Evolutionary conservation across 768 basidiomycete species (phyloP), one percentile per base, ranked within the genome.

Genomic region (Clitopilus hobsonii): DNA sequence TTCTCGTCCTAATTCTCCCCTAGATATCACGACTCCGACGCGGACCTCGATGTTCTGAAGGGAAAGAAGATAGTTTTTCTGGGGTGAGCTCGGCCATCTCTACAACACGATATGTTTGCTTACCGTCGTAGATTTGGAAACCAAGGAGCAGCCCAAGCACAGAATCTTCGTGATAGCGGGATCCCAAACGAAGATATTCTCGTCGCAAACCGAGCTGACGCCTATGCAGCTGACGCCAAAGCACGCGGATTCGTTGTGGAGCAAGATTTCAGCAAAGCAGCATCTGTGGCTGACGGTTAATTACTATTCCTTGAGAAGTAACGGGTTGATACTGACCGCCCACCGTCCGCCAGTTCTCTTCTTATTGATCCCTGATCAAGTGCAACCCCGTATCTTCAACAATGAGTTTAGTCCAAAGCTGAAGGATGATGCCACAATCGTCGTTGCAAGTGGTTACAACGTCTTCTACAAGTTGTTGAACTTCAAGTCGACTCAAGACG

Each of bases 361-460:
- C 71, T 65, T 85, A 27, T 70, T 85, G 60, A 76, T 86, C 51
- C 84, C 84, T 5, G 84, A 86, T 60, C 84, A 85, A 64, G 81
- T 79, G 6, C 84, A 85, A 61, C 81, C 84, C 30, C 70, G 76
- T 45, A 68, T 85, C n/a, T 85, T 85, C 70, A 85, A 85, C 58
- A 70, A 77, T 48, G 67, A 76, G 32, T 69, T 85, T 50, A 77
- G 73, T 0, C 79, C 82, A 0, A 68, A 71, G 22, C 61, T 84
- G 68, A 84, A 83, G 67, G 63, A 69, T 25, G 65, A 65, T 25
- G 76, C 73, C 5, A 72, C 76, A 7, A 74, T 85, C 53, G 79
- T 84, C 10, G 74, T 86, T 50, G 84, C 84, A 38, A 83, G 82
- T 54, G 84, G 84, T 28, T 85, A 85, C 60, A 85, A 86, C 55